These are phyloP conservation scores for Penicillium canescens DNA, from an alignment of 495 filamentous ascomycete species.

Conservation along the genomic window DNA sequence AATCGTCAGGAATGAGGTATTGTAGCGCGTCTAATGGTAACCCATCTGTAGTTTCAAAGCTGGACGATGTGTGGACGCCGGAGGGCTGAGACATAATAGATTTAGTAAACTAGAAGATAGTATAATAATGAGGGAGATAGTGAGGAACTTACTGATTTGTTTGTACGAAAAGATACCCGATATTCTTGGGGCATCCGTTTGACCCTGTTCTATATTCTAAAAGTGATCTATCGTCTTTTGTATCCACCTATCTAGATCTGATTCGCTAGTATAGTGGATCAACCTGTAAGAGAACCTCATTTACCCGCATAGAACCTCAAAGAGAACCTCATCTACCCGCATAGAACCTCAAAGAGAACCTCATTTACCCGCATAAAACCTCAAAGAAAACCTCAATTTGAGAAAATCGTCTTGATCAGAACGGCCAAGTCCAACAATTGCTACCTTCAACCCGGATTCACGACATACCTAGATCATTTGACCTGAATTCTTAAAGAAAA, in stretches of 20 bases:
- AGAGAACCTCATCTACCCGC: neutral
- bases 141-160: neutral
- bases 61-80: neutral
- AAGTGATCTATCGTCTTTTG: neutral
- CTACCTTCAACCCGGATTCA: no score
- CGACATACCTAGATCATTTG: no score
- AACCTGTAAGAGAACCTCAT: neutral
- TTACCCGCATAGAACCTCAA: neutral
- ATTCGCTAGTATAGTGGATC: neutral
- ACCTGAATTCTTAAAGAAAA: no score
- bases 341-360: no score
- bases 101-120: neutral
- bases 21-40: neutral
- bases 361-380: no score
- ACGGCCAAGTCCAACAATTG: no score
- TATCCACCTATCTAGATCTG: neutral
- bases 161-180: neutral
- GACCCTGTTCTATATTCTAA: neutral
- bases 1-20: neutral
- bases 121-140: neutral
- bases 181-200: neutral
- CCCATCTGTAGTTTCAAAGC: neutral
- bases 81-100: neutral
- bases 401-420: no score
- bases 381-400: no score